These are phyloP conservation scores for Penicillium daleae DNA, from an alignment of 495 filamentous ascomycete genomes.

Conservation along the genomic window DNA sequence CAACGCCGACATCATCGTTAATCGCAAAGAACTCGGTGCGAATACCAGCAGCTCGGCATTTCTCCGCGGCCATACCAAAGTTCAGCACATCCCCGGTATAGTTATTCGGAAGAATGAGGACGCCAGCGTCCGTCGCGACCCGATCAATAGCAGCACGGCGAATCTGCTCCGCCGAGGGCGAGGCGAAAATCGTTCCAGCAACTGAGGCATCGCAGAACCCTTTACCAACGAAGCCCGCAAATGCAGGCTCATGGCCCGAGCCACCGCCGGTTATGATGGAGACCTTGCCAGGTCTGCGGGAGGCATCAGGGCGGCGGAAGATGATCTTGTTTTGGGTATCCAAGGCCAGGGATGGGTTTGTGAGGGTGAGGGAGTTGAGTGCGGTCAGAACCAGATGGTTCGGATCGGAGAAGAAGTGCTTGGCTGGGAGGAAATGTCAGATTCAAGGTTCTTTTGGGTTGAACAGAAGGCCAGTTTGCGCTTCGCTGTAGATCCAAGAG, in stretches of 20 bases:
- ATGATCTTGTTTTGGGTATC: constrained; percentile 84
- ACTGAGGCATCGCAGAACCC: constrained; percentile 87
- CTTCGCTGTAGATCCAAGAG: constrained; percentile 4
- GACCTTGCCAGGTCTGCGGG: constrained; percentile 59
- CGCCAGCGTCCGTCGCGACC: constrained; percentile 70
- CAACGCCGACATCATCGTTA: constrained; percentile 94
- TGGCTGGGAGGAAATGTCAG: constrained; percentile 46
- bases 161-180: constrained; percentile 85
- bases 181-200: constrained; percentile 92
- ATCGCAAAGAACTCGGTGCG: constrained; percentile 92
- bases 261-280: constrained; percentile 89
- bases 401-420: constrained; percentile 93
- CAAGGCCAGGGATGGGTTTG: constrained; percentile 82
- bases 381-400: constrained; percentile 77
- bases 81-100: constrained; percentile 85
- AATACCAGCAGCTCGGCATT: constrained; percentile 79
- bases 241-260: constrained; percentile 90
- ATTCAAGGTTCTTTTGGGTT: not conserved
- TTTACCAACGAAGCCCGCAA: constrained; percentile 69
- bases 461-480: not conserved
- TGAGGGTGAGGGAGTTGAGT: constrained; percentile 75
- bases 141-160: constrained; percentile 72
- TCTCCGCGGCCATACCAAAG: constrained; percentile 94
- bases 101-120: constrained; percentile 71
- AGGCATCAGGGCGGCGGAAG: constrained; percentile 68